Base-by-base conservation (phyloP, 1,139 yeast species). In the Kluyveromyces sp. region DNA sequence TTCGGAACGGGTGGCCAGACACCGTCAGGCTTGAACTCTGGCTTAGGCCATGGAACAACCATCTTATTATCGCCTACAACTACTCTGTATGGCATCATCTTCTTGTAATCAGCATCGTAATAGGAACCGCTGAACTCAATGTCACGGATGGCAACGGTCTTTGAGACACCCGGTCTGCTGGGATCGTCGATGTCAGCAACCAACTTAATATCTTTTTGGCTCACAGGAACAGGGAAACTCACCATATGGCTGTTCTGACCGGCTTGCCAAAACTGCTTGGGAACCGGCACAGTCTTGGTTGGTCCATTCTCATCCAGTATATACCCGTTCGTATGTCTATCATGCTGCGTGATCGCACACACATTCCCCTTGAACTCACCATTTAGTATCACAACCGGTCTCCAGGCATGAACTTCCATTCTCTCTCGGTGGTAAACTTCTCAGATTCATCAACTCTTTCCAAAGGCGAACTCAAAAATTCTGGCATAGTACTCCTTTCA, bases 41-140 rank as follows among this genome's bases (percentile, higher is more conserved):
- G 95, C 53, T 79, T 76, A 39, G 97, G 97, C 95, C 96, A 90
- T 47, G 97, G 97, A 46, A 90, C 79, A 42, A 79, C 78, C 48
- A 87, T 70, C 42, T 76, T 73, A 38, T 78, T 77, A 34, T 70
- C 70, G 57, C 87, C 89, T 55, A 78, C 74, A 15, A 90, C 88
- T 54, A 79, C 77, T 67, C 97, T 78, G 52, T 77, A 77, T 26
- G 95, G 95, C 70, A 88, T 70, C 74, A 84, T 77, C 60, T 74
- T 73, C 63, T 81, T 83, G 65, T 83, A 81, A 55, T 84, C 79
- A 43, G 78, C 79, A 62, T 89, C 96, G 65, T 77, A 90, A 62
- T 84, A 83, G 46, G 71, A 67, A 10, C 79, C 95, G 47, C 75
- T 75, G 60, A 81, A 79, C 33, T 73, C 79, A 30, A 90, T 63